Evolutionary conservation across 257 asterid species (phyloP), one percentile per base, ranked within the genome.

Genomic region (Ilex asprella): DNA sequence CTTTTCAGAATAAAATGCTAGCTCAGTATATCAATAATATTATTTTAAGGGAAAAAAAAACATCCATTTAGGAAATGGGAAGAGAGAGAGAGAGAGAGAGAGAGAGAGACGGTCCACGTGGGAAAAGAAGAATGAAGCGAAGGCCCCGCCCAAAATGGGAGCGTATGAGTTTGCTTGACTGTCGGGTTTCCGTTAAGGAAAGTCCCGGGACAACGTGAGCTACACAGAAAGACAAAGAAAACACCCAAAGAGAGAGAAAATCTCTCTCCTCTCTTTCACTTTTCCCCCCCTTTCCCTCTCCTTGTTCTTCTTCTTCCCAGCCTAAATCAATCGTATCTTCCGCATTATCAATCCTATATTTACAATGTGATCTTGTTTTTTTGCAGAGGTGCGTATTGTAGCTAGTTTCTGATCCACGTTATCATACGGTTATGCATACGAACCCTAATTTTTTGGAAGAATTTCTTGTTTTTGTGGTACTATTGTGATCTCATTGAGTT

Each of bases 171-270:
- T 74, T 76, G 82, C 86, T 71, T 76, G 64, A 51, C 82, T 63
- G 39, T 78, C 80, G 93, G 70, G 74, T 71, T 75, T 78, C 70
- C 57, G 69, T 73, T 81, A 67, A 46, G 27, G 27, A 21, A 21
- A 21, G 47, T 55, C 61, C 59, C 67, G 61, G 47, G 41, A 67
- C 57, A 58, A 59, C 76, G 47, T 58, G 14, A 21, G 27, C 27
- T 69, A 59, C 58, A 31, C 56, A 50, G 55, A 51, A 32, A 51
- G 27, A 58, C 51, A 60, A 39, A 60, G 12, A 46, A 46, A 10
- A 46, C 52, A 46, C 27, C 27, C 27, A 10, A 46, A 46, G 15
- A 46, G 13, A 10, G 52, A 46, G 52, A 46, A 46, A 5, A 4
- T 46, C 52, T 46, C 52, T 46, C 52, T 46, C 2, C 52, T 46